These are phyloP conservation scores for Emergomyces pasteurianus DNA, from an alignment of 2,329 filamentous ascomycete genomes.

Conservation along the genomic window DNA sequence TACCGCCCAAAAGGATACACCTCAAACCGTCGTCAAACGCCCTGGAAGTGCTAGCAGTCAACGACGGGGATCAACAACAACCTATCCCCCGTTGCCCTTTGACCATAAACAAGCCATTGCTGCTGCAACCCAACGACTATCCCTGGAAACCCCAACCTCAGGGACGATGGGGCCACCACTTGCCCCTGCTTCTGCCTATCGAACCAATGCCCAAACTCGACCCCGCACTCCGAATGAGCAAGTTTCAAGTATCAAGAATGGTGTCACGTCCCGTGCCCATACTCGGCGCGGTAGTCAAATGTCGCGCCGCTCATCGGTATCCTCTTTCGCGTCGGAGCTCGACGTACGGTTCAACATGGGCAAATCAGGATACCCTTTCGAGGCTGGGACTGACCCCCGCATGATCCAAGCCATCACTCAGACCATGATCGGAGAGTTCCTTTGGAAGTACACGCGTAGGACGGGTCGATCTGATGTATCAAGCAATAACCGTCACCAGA, in stretches of 20 bases:
- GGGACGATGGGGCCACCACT: conserved; percentile 71
- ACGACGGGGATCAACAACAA: conserved; percentile 33
- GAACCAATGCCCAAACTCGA: conserved; percentile 35
- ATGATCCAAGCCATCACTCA: conserved; percentile 99
- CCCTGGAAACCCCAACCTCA: conserved; percentile 27
- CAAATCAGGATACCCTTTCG: conserved; percentile 47
- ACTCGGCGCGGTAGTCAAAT: conserved; percentile 30
- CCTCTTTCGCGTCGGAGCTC: conserved; percentile 89
- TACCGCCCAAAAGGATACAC: conserved; percentile 21
- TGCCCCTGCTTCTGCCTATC: conserved; percentile 65
- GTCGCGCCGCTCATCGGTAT: conserved; percentile 71
- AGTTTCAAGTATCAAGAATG: conserved; percentile 37
- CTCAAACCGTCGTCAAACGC: conserved; percentile 36
- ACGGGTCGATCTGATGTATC: conserved; percentile 81
- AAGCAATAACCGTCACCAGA: conserved; percentile 65
- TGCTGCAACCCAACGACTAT: conserved; percentile 54
- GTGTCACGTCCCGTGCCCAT: conserved; percentile 46
- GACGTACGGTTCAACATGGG: conserved; percentile 80
- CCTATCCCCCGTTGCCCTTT: conserved; percentile 60
- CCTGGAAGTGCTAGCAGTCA: conserved; percentile 65
- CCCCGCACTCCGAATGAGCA: conserved; percentile 51
- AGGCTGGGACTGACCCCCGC: conserved; percentile 71
- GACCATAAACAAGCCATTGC: conserved; percentile 81
- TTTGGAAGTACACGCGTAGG: conserved; percentile 98
- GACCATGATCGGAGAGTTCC: conserved; percentile 97